These are phyloP conservation scores for Stemphylium lycopersici DNA, from an alignment of 2,329 filamentous ascomycete genomes.

Conservation along the genomic window DNA sequence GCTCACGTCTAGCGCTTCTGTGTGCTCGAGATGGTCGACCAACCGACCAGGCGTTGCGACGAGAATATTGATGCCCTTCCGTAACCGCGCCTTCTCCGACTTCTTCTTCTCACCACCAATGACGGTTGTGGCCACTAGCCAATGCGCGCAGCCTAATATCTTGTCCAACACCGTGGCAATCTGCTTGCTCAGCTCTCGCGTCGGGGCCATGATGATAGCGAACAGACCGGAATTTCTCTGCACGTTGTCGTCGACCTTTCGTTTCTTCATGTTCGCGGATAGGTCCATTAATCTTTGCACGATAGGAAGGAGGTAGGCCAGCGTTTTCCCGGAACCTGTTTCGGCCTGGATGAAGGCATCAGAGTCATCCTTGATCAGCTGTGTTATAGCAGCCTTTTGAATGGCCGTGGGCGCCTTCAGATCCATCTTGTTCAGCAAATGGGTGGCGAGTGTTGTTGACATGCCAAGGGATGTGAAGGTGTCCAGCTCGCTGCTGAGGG, in stretches of 20 bases:
- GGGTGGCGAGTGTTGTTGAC: slow-evolving; percentile 77
- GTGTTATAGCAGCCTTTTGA: slow-evolving; percentile 85
- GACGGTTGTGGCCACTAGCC: slow-evolving; percentile 90
- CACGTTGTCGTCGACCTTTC: slow-evolving; percentile 56
- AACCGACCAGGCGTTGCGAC: slow-evolving; percentile 93
- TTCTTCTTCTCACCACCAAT: slow-evolving; percentile 75
- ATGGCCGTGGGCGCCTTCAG: slow-evolving; percentile 93
- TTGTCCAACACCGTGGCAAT: slow-evolving; percentile 86
- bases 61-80: slow-evolving; percentile 94
- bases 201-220: slow-evolving; percentile 91
- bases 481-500: slow-evolving; percentile 79
- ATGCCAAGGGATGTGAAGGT: slow-evolving; percentile 88
- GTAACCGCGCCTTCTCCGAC: slow-evolving; percentile 87
- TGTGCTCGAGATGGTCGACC: slow-evolving; percentile 91
- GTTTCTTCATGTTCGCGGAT: slow-evolving; percentile 59
- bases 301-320: slow-evolving; percentile 93
- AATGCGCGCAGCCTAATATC: slow-evolving; percentile 85
- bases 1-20: slow-evolving; percentile 83
- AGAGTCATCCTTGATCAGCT: slow-evolving; percentile 77
- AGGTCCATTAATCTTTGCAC: slow-evolving; percentile 86
- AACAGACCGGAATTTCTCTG: slow-evolving; percentile 89
- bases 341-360: slow-evolving; percentile 97
- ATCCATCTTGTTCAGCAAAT: slow-evolving; percentile 82
- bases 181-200: slow-evolving; percentile 91
- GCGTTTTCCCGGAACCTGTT: slow-evolving; percentile 95